These are phyloP conservation scores for Solanum bulbocastanum DNA, from an alignment of 257 asterid species.

Conservation along the genomic window DNA sequence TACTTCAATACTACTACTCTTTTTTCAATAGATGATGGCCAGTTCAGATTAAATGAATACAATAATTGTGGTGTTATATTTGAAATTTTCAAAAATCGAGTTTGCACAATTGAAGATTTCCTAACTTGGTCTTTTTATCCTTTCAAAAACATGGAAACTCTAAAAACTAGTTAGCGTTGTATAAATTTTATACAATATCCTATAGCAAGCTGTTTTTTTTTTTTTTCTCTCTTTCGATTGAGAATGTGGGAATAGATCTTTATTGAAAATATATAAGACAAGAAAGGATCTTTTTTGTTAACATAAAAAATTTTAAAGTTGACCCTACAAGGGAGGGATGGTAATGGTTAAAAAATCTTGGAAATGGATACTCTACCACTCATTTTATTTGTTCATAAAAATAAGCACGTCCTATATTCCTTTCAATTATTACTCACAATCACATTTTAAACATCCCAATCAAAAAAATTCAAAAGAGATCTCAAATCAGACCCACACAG, in stretches of 20 bases:
- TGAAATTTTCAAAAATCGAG: not conserved
- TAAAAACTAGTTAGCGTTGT: not conserved
- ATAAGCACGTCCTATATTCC: not conserved
- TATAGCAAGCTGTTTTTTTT: not conserved
- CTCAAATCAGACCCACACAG: not conserved
- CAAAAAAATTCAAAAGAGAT: not conserved
- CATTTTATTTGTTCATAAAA: not conserved
- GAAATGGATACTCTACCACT: not conserved
- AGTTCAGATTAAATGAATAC: not conserved
- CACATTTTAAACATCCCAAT: not conserved
- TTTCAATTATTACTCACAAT: not conserved
- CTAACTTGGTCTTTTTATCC: not conserved
- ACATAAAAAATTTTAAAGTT: not conserved
- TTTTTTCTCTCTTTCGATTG: not conserved
- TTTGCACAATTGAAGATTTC: not conserved
- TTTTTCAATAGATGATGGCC: not conserved
- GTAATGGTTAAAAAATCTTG: conserved; percentile 1
- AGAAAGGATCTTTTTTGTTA: not conserved
- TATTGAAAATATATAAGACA: not conserved
- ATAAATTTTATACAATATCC: not conserved
- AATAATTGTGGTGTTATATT: not conserved
- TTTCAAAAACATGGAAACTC: not conserved
- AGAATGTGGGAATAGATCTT: not conserved
- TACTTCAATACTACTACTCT: not conserved
- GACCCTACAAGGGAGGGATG: conserved; percentile 6